These are phyloP conservation scores for Neobulgaria alba DNA, from an alignment of 2,329 filamentous ascomycete species.

Conservation along the genomic window DNA sequence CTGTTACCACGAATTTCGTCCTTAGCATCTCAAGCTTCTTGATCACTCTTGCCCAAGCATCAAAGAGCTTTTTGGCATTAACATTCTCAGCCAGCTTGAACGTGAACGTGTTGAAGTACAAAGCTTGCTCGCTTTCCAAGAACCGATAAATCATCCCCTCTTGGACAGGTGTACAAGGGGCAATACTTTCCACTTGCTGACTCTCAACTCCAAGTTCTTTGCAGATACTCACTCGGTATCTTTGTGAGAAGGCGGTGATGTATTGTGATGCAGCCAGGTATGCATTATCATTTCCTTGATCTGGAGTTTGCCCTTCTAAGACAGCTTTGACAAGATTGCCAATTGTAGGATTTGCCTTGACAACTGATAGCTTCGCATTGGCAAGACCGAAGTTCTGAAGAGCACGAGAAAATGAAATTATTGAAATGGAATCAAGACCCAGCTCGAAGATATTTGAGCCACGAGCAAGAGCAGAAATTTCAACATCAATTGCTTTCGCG, in stretches of 20 bases:
- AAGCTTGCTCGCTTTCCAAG: slow-evolving; percentile 42
- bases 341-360: slow-evolving; percentile 55
- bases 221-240: slow-evolving; percentile 27
- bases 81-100: slow-evolving; percentile 43
- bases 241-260: slow-evolving; percentile 33
- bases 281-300: slow-evolving; percentile 12
- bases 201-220: slow-evolving; percentile 41
- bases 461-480: slow-evolving; percentile 36
- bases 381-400: slow-evolving; percentile 56
- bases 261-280: slow-evolving; percentile 31
- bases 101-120: slow-evolving; percentile 73
- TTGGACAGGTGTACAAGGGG: slow-evolving; percentile 78
- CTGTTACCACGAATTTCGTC: slow-evolving; percentile 62
- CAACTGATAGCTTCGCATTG: slow-evolving; percentile 51
- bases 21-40: slow-evolving; percentile 55
- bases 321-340: slow-evolving; percentile 35
- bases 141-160: slow-evolving; percentile 75
- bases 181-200: slow-evolving; percentile 59
- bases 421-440: slow-evolving; percentile 82
- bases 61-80: slow-evolving; percentile 39
- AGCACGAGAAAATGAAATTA: slow-evolving; percentile 57
- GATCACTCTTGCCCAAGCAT: slow-evolving; percentile 50
- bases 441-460: slow-evolving; percentile 71
- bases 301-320: slow-evolving; percentile 2
- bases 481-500: slow-evolving; percentile 29